Percentiles rank a stretch among this genome's conserved stretches.
These are phyloP conservation scores for Camelina sativa DNA, from an alignment of 345 rosid species.

Conservation along the genomic window DNA sequence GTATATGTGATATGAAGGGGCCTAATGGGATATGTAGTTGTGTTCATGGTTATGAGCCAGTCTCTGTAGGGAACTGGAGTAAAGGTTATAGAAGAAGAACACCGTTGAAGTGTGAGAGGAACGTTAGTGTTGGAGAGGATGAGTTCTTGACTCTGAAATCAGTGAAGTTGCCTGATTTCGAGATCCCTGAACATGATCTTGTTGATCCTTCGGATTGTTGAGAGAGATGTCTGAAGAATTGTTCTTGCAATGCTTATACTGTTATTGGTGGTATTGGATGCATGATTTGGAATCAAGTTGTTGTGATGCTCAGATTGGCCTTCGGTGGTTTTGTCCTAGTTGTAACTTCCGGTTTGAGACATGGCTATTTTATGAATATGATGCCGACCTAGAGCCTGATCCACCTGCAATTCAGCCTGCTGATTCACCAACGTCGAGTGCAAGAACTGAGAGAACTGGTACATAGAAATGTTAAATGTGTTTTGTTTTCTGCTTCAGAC, in stretches of 20 bases:
- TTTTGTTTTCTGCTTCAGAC: conserved; percentile 6
- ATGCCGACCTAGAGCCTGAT: conserved; percentile 27
- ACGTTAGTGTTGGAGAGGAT: conserved; percentile 45
- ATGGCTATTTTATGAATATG: conserved; percentile 36
- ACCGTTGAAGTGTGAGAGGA: conserved; percentile 51
- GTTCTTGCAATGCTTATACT: conserved; percentile 60
- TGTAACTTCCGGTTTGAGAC: conserved; percentile 54
- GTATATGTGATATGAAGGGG: conserved; percentile 48
- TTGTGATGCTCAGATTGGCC: conserved; percentile 41
- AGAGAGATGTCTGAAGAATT: conserved; percentile 48
- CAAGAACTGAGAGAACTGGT: conserved; percentile 15
- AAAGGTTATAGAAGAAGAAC: conserved; percentile 60
- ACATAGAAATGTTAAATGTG: conserved; percentile 18
- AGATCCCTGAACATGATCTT: conserved; percentile 34
- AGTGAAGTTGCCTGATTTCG: conserved; percentile 59
- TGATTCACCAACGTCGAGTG: conserved; percentile 16
- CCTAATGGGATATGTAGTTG: conserved; percentile 55
- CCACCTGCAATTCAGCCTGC: conserved; percentile 21
- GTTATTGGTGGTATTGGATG: conserved; percentile 52
- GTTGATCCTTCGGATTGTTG: conserved; percentile 46
- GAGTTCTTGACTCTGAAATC: conserved; percentile 45
- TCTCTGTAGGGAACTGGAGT: conserved; percentile 48
- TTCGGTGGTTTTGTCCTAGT: conserved; percentile 47
- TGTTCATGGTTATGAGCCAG: conserved; percentile 57
- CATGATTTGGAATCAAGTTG: conserved; percentile 53